Evolutionary conservation across 768 basidiomycete species (phyloP).

Genomic region (Agrocybe pediades): DNA sequence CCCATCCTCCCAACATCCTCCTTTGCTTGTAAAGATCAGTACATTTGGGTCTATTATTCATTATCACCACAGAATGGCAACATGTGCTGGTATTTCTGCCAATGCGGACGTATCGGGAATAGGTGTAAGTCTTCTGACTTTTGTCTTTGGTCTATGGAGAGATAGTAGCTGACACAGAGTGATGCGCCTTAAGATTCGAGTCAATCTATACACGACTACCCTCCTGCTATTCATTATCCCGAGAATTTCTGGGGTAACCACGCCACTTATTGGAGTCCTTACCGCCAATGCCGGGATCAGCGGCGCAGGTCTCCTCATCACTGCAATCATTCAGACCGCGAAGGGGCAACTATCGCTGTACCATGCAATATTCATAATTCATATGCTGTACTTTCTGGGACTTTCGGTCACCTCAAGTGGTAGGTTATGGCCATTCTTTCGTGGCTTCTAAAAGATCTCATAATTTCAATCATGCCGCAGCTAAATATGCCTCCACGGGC

Average conservation of each 20-base stretch:
- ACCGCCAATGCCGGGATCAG: background rate
- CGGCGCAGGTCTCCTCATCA: background rate
- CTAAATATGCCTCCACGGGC: too few species aligned
- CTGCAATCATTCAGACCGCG: background rate
- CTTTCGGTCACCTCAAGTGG: too few species aligned
- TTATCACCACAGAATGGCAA: background rate
- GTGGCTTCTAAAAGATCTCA: too few species aligned
- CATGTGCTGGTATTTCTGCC: background rate
- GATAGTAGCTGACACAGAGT: too few species aligned
- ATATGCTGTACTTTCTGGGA: background rate
- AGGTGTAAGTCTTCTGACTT: background rate
- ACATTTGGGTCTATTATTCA: background rate
- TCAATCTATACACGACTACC: background rate
- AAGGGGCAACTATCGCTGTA: background rate
- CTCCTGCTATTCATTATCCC: background rate
- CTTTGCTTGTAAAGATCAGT: background rate
- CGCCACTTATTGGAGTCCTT: background rate
- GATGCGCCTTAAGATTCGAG: background rate
- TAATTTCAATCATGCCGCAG: too few species aligned
- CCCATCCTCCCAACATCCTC: too few species aligned
- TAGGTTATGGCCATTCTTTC: too few species aligned
- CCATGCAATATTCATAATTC: background rate
- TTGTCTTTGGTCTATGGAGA: background rate
- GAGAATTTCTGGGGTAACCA: background rate
- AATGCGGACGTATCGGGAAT: background rate